Conservation (phyloP, 306 rosid species). For the Cicer pinnatifidum region DNA sequence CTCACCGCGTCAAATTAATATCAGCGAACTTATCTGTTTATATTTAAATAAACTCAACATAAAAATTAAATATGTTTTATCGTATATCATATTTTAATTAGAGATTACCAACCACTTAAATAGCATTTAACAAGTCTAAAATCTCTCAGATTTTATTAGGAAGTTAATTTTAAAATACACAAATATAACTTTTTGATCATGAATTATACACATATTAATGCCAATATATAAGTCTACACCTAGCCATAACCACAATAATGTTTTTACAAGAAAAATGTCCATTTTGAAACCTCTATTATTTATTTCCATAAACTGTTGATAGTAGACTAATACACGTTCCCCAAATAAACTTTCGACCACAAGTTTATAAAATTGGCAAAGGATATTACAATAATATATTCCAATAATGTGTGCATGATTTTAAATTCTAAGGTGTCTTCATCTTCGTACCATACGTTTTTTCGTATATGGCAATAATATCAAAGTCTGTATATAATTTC, state of each 20-base stretch:
- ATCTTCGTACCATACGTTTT: conserved; percentile 29
- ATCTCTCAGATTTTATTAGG: too few species aligned
- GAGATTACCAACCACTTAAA: too few species aligned
- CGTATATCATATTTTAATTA: too few species aligned
- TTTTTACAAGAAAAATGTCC: conserved; percentile 12
- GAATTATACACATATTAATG: too few species aligned
- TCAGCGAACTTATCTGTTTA: too few species aligned
- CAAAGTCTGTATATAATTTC: neutral
- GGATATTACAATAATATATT: neutral
- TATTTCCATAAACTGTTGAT: conserved; percentile 32
- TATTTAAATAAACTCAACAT: too few species aligned
- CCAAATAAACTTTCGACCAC: conserved; percentile 28
- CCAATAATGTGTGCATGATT: conserved; percentile 38
- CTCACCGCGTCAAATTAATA: too few species aligned
- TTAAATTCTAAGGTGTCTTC: conserved; percentile 46
- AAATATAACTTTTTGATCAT: too few species aligned
- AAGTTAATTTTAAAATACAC: too few species aligned
- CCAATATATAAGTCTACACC: too few species aligned
- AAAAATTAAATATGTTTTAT: too few species aligned
- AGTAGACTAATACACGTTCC: neutral
- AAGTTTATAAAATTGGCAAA: conserved; percentile 19
- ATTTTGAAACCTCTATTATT: conserved; percentile 1
- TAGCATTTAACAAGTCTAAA: too few species aligned
- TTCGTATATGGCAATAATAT: conserved; percentile 8
- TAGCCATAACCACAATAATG: conserved; percentile 27